phyloP scores from a whole-genome alignment of 2,329 filamentous ascomycete genomes.

The Calonectria crousiana region DNA sequence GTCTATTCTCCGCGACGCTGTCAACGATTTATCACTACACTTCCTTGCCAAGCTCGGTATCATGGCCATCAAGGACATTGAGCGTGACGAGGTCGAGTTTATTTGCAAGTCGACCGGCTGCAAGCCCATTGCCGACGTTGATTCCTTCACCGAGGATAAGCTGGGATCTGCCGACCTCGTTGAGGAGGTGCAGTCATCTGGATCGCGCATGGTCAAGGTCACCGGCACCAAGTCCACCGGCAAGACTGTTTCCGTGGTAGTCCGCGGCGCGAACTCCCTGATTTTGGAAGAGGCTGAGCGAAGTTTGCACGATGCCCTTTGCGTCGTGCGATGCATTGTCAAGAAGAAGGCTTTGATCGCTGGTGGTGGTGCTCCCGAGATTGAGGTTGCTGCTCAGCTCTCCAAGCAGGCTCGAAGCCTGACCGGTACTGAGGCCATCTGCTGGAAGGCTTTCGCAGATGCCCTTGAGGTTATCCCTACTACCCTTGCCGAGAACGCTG shows the following conservation, averaged over 20 bases:
- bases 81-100: constrained; percentile 98
- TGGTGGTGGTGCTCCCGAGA: constrained; percentile 95
- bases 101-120: constrained; percentile 99
- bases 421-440: constrained; percentile 93
- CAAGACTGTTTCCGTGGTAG: constrained; percentile 95
- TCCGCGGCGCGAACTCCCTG: constrained; percentile 91
- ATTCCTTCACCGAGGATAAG: constrained; percentile 99
- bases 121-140: constrained; percentile 98
- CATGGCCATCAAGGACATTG: constrained; percentile 95
- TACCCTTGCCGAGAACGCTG: constrained; percentile 96
- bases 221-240: constrained; percentile 87
- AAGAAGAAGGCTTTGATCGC: constrained; percentile 99
- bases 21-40: constrained; percentile 97
- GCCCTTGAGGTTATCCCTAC: constrained; percentile 98
- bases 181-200: constrained; percentile 89
- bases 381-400: constrained; percentile 92
- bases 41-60: constrained; percentile 98
- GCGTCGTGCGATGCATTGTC: constrained; percentile 95
- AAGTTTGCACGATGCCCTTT: constrained; percentile 95
- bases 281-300: constrained; percentile 98
- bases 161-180: constrained; percentile 93
- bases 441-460: constrained; percentile 99
- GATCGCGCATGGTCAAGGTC: constrained; percentile 93
- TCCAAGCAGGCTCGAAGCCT: constrained; percentile 85
- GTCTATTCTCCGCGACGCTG: constrained; percentile 95